These are phyloP conservation scores for Neurospora sp. DNA, from an alignment of 495 filamentous ascomycete species.

Conservation along the genomic window DNA sequence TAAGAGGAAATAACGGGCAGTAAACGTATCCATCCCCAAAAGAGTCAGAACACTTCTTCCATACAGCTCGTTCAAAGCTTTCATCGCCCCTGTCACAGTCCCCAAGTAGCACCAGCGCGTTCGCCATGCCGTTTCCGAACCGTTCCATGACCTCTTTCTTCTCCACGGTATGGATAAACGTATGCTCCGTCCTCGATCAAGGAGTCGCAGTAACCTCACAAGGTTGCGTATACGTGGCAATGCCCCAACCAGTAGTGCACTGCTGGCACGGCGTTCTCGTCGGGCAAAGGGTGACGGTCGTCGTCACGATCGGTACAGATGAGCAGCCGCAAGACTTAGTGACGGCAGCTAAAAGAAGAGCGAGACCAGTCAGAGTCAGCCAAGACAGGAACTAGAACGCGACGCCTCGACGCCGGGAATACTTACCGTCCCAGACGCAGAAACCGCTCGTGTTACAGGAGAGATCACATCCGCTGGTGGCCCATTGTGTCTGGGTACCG, in stretches of 20 bases:
- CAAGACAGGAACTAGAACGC: neutral
- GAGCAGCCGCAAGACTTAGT: slow-evolving; percentile 15
- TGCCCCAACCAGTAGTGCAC: slow-evolving; percentile 9
- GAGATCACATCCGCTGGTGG: slow-evolving; percentile 6
- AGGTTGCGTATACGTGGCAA: neutral
- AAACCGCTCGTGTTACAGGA: neutral
- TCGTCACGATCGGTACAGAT: slow-evolving; percentile 4
- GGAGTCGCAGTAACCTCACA: neutral
- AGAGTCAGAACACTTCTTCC: neutral
- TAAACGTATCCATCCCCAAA: too few species aligned
- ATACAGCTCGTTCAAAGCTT: neutral
- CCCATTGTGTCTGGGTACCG: slow-evolving; percentile 2
- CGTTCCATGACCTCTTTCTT: too few species aligned
- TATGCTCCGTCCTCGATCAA: neutral
- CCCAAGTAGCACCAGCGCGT: neutral
- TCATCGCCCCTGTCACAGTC: neutral
- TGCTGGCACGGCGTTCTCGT: slow-evolving; percentile 8
- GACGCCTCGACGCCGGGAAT: neutral
- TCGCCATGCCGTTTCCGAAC: neutral
- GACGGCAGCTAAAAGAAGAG: neutral
- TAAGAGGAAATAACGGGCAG: too few species aligned
- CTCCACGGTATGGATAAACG: too few species aligned
- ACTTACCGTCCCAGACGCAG: slow-evolving; percentile 7
- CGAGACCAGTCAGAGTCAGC: neutral
- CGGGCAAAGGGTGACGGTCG: slow-evolving; percentile 14